These are phyloP conservation scores for Solanum megistacrolobum DNA, from an alignment of 257 asterid genomes.

Conservation along the genomic window DNA sequence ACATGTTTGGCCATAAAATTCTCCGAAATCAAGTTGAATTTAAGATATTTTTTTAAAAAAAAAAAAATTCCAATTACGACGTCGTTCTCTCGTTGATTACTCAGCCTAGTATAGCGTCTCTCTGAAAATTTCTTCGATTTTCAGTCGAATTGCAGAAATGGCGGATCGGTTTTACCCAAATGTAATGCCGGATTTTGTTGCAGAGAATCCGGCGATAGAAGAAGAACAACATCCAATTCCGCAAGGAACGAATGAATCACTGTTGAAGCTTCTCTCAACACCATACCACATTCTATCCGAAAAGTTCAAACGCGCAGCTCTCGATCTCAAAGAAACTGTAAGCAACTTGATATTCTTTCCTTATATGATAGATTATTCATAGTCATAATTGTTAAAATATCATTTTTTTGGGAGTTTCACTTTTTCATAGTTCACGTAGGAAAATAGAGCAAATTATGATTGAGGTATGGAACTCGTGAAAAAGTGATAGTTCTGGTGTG, in stretches of 20 bases:
- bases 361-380: no score
- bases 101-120: not conserved
- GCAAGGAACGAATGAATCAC: conserved; percentile 44
- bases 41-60: no score
- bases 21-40: not conserved
- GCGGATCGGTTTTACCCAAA: conserved; percentile 52
- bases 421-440: not conserved
- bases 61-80: not conserved
- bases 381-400: not conserved
- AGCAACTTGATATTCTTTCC: not conserved
- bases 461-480: not conserved
- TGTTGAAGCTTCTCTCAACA: conserved; percentile 38
- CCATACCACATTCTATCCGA: conserved; percentile 35
- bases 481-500: not conserved
- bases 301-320: conserved; percentile 38
- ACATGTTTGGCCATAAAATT: not conserved
- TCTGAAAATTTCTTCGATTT: not conserved
- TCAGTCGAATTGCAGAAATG: conserved; percentile 12
- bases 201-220: conserved; percentile 25
- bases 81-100: not conserved
- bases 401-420: not conserved
- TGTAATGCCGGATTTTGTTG: conserved; percentile 56
- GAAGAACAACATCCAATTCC: conserved; percentile 4
- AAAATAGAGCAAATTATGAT: not conserved
- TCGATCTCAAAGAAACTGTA: conserved; percentile 64